These are phyloP conservation scores for Mimosa pudica DNA, from an alignment of 306 rosid species.

Conservation along the genomic window DNA sequence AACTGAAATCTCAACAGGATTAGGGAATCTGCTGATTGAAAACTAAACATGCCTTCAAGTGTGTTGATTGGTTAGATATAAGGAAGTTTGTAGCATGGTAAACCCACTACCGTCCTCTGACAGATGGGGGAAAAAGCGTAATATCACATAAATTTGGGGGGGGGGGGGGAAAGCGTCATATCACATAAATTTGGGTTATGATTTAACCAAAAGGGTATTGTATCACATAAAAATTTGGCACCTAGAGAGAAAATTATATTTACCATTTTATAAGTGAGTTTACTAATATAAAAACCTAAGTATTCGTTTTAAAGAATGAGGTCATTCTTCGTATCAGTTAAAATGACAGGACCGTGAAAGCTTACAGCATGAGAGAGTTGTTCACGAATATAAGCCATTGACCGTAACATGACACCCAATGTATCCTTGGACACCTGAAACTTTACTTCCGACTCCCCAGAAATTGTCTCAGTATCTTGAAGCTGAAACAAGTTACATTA, in stretches of 20 bases:
- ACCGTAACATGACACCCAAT: constrained; percentile 88
- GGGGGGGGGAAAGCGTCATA: too few species aligned
- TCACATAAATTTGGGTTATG: too few species aligned
- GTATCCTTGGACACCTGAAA: constrained; percentile 94
- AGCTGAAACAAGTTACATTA: constrained; percentile 58
- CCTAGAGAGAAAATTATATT: not conserved
- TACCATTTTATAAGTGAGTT: not conserved
- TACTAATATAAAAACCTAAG: not conserved
- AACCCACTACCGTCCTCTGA: not conserved
- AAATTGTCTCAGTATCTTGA: constrained; percentile 72
- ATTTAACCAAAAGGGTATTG: not conserved
- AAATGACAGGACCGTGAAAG: constrained; percentile 30
- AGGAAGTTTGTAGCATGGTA: not conserved
- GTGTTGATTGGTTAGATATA: not conserved
- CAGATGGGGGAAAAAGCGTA: constrained; percentile 1
- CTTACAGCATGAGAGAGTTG: constrained; percentile 85
- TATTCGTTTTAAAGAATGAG: not conserved
- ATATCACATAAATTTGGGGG: too few species aligned
- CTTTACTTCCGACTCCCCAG: constrained; percentile 89
- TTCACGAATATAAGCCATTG: constrained; percentile 95
- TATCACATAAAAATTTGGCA: not conserved
- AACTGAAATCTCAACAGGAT: not conserved
- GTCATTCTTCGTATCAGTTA: not conserved
- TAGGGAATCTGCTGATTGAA: not conserved
- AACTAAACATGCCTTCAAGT: not conserved